These are phyloP conservation scores for Metarhizium robertsii DNA, from an alignment of 2,329 filamentous ascomycete genomes.

Conservation along the genomic window DNA sequence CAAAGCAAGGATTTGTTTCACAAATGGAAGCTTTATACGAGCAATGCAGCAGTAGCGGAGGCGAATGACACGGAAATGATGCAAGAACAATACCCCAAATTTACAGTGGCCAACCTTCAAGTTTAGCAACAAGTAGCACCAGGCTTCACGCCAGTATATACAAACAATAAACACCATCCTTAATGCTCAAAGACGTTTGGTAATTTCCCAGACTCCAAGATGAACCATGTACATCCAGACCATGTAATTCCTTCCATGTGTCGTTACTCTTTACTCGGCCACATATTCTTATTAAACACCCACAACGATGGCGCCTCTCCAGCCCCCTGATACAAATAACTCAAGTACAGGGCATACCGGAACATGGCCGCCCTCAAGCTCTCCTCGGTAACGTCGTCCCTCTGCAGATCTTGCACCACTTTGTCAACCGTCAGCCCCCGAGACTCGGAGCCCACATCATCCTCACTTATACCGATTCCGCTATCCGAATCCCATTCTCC, in stretches of 20 bases:
- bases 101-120: not conserved
- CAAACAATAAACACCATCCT: not conserved
- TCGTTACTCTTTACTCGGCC: conserved; percentile 6
- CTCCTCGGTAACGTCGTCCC: conserved; percentile 14
- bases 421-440: conserved; percentile 11
- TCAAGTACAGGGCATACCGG: conserved; percentile 25
- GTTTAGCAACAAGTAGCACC: not conserved
- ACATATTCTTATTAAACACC: conserved; percentile 17
- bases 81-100: not conserved
- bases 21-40: not conserved
- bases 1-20: not conserved
- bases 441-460: not conserved
- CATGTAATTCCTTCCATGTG: not conserved
- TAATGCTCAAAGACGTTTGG: not conserved
- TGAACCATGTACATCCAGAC: not conserved
- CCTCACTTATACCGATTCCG: conserved; percentile 6
- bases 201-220: too few species aligned
- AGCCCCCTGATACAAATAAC: conserved; percentile 18
- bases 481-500: conserved; percentile 2
- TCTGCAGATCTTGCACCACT: conserved; percentile 10
- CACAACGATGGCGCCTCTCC: conserved; percentile 20
- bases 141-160: not conserved
- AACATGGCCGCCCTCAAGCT: conserved; percentile 19
- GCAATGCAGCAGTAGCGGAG: not conserved
- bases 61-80: not conserved